Evolutionary conservation across 129 eudicot species (phyloP).

Genomic region (Oenanthe sinensis): DNA sequence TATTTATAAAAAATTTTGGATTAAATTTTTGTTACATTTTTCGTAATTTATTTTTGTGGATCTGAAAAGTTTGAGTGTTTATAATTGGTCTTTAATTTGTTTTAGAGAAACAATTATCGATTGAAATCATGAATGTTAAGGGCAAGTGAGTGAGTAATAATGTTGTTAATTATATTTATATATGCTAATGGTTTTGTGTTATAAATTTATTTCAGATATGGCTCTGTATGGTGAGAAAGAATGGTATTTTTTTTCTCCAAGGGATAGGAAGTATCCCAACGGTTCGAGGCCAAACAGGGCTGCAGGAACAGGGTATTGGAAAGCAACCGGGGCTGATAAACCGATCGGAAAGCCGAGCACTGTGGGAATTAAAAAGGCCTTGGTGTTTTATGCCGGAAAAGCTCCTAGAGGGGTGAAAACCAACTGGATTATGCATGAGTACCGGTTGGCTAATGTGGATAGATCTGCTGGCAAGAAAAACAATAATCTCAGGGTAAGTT

Average conservation of each 20-base stretch:
- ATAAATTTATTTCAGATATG: constrained; percentile 26
- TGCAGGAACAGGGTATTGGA: constrained; percentile 69
- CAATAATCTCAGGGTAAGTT: constrained; percentile 50
- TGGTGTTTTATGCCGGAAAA: constrained; percentile 69
- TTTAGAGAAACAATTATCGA: neutral
- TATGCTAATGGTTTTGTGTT: neutral
- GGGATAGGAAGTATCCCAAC: constrained; percentile 55
- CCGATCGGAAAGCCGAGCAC: constrained; percentile 60
- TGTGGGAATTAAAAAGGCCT: constrained; percentile 55
- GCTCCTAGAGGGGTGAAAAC: constrained; percentile 64
- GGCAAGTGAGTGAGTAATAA: neutral
- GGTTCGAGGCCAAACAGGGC: constrained; percentile 66
- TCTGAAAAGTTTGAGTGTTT: neutral
- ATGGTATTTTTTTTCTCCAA: constrained; percentile 65
- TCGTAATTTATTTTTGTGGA: neutral
- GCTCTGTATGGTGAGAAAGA: constrained; percentile 66
- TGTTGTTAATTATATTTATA: neutral
- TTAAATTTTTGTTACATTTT: too few species aligned
- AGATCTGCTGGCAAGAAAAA: constrained; percentile 51
- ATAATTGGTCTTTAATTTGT: too few species aligned
- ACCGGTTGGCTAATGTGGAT: constrained; percentile 63
- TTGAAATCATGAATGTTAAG: neutral
- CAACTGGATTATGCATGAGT: constrained; percentile 71
- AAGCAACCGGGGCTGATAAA: constrained; percentile 70
- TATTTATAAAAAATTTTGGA: too few species aligned